Base-by-base conservation (phyloP, 768 basidiomycete genomes). In the Leucosporidium scottii region DNA sequence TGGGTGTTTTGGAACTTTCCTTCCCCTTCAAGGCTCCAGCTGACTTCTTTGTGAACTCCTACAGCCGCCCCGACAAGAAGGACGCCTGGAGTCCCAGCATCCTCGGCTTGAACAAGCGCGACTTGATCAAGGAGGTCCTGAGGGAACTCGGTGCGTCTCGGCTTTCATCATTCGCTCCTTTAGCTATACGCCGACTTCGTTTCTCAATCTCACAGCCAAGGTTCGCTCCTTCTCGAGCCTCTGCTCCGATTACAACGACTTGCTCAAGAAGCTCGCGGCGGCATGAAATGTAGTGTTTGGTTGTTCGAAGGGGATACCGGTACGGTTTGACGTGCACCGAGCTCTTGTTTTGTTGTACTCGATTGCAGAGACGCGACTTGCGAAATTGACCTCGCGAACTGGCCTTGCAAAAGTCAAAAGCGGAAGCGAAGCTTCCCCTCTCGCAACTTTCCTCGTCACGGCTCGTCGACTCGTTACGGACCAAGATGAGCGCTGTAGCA, bases 71-170 rank as follows among this genome's bases (percentile, higher is more conserved):
- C 56, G 83, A 83, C 23, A 81, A 83, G 65, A 85, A 80, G 50
- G 81, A 89, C 4, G 82, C 84, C 18, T 93, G 91, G 90, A 81
- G 81, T 27, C 83, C 90, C 13, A 84, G 81, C 12, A 82, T 90
- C 39, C 80, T 85, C 56, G 91, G 91, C 0, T 74, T 90, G 75
- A 73, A 82, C 17, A 93, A 93, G 77, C 86, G 92, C 31, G 91
- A 93, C 71, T 79, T 96, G 49, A 79, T 93, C 49, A 86, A 84
- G 65, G 91, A 94, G n/a, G 88, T 96, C 7, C 77, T 93, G 28
- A 80, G 80, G 25, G 81, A 88, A 28, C 91, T 93, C 74, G 59
- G 57, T 72, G 21, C 30, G 66, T 71, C 30, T 20, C 27, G 18
- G 20, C 1, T 34, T 34, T 34, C 27, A 7, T 28, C 28, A 7